These are phyloP conservation scores for Pseudohalonectria lignicola DNA, from an alignment of 2,329 filamentous ascomycete genomes.

Conservation along the genomic window DNA sequence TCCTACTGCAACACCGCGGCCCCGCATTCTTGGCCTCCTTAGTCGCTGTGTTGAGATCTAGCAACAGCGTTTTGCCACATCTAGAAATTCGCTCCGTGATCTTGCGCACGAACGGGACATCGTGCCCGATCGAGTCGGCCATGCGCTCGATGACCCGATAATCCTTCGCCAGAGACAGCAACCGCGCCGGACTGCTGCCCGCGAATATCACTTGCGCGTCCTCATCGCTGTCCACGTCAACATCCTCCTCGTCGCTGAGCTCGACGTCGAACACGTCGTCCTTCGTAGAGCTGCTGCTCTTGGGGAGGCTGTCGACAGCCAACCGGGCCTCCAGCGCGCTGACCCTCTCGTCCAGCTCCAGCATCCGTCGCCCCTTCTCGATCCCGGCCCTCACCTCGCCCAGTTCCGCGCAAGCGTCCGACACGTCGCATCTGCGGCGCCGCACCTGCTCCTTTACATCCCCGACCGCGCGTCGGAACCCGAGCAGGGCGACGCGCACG, in stretches of 20 bases:
- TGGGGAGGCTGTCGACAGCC: slow-evolving; percentile 31
- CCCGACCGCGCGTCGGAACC: slow-evolving; percentile 74
- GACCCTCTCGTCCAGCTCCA: slow-evolving; percentile 57
- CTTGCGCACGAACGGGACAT: slow-evolving; percentile 38
- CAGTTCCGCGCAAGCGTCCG: slow-evolving; percentile 53
- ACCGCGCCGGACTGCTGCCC: slow-evolving; percentile 34
- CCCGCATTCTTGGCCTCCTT: slow-evolving; percentile 31
- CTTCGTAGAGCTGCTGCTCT: slow-evolving; percentile 12
- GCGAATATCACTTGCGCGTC: slow-evolving; percentile 21
- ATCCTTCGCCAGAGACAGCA: slow-evolving; percentile 33
- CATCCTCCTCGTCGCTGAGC: slow-evolving; percentile 16
- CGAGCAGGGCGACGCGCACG: slow-evolving; percentile 74
- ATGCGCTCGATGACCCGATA: slow-evolving; percentile 30
- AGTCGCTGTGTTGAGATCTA: slow-evolving; percentile 41
- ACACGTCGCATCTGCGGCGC: slow-evolving; percentile 52
- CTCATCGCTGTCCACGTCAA: slow-evolving; percentile 17
- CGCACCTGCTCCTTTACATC: slow-evolving; percentile 58
- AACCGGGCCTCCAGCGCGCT: slow-evolving; percentile 52
- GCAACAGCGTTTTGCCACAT: slow-evolving; percentile 44
- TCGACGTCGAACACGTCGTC: slow-evolving; percentile 17
- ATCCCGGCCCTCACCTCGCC: slow-evolving; percentile 51
- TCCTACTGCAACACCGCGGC: slow-evolving; percentile 26
- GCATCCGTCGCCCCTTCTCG: slow-evolving; percentile 46
- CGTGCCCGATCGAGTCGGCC: slow-evolving; percentile 31
- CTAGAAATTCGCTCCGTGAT: slow-evolving; percentile 38